Base-by-base conservation (phyloP, 2,329 filamentous ascomycete genomes). In the Helotiales sp. region DNA sequence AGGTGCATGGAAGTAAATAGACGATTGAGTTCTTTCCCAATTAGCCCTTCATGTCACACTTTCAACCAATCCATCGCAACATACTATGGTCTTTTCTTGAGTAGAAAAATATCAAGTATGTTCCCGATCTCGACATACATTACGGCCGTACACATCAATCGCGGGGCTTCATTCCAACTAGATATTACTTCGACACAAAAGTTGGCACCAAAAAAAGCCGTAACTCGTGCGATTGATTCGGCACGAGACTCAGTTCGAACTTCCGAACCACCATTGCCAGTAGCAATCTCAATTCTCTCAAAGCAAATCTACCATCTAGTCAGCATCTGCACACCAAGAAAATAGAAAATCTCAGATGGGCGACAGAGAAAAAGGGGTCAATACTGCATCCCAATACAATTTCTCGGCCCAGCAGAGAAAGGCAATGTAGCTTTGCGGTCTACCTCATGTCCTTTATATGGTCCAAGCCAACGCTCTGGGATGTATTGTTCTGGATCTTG, bases 341-440 rank as follows among this genome's bases (percentile, higher is more conserved):
- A 15, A 13, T 40, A 11, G 8, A 40, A 40, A 40, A 7, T n/a
- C 4, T n/a, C 15, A 10, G n/a, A 20, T 5, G 40, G 3, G 40
- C 1, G 40, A 43, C n/a, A n/a, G n/a, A 20, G 4, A 7, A 43
- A 43, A n/a, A 10, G n/a, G 24, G 24, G 24, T 17, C 26, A 24
- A n/a, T 52, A 55, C 52, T 74, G 74, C 61, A 77, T 75, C 2
- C 77, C 77, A 49, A 77, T 75, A 64, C 77, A 79, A 49, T 63
- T 74, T 5, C 76, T 73, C 4, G 72, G 71, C 5, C 76, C 76
- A 24, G 66, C 69, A 49, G 76, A 75, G 59, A 78, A 78, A 4
- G 74, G 68, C 45, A 68, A n/a, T 11, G 70, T 69, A n/a, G 72
- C 71, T 52, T 72, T 73, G 6, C 61, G 63, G 20, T 72, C 69